A percentile compares a stretch with the other conserved stretches of the same genome.
These are phyloP conservation scores for Pseudonitzschia multiseries DNA, from an alignment of 108 stramenopile species.

Conservation along the genomic window DNA sequence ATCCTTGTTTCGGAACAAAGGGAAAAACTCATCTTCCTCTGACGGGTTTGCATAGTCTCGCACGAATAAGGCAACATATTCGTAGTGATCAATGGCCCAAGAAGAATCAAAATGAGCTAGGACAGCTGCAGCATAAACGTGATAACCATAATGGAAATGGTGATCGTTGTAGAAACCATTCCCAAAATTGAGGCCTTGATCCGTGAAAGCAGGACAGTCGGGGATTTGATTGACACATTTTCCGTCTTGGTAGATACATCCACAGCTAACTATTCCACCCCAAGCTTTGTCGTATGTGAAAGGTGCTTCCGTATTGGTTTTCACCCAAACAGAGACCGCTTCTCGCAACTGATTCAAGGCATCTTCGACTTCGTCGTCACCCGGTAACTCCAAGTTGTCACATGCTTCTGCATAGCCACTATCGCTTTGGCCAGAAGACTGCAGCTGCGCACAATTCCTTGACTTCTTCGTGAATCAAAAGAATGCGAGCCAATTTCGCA, in stretches of 20 bases:
- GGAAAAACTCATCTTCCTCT: slow-evolving; percentile 73
- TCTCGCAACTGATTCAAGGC: slow-evolving; percentile 53
- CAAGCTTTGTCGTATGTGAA: slow-evolving; percentile 84
- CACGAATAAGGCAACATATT: slow-evolving; percentile 75
- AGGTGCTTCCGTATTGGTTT: slow-evolving; percentile 63
- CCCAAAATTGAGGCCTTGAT: slow-evolving; percentile 87
- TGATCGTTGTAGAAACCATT: slow-evolving; percentile 89
- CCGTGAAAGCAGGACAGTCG: slow-evolving; percentile 79
- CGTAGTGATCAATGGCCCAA: slow-evolving; percentile 79
- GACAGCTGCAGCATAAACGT: slow-evolving; percentile 88
- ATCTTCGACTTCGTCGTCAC: slow-evolving; percentile 45
- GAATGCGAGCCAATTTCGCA: slow-evolving; percentile 81
- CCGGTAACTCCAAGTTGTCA: slow-evolving; percentile 39
- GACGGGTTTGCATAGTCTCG: slow-evolving; percentile 91
- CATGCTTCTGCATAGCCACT: slow-evolving; percentile 41
- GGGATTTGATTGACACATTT: slow-evolving; percentile 69
- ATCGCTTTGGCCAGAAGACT: slow-evolving; percentile 13
- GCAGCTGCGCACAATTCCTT: slow-evolving; percentile 36
- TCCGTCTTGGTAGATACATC: slow-evolving; percentile 67
- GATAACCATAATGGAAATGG: slow-evolving; percentile 92
- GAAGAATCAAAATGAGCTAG: slow-evolving; percentile 67
- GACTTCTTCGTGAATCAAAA: slow-evolving; percentile 80
- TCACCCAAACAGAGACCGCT: slow-evolving; percentile 83
- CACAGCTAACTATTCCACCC: slow-evolving; percentile 88
- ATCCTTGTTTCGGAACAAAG: slow-evolving; percentile 81